These are phyloP conservation scores for Nothophaeocryptopus gaeumannii DNA, from an alignment of 2,329 filamentous ascomycete species.

Conservation along the genomic window DNA sequence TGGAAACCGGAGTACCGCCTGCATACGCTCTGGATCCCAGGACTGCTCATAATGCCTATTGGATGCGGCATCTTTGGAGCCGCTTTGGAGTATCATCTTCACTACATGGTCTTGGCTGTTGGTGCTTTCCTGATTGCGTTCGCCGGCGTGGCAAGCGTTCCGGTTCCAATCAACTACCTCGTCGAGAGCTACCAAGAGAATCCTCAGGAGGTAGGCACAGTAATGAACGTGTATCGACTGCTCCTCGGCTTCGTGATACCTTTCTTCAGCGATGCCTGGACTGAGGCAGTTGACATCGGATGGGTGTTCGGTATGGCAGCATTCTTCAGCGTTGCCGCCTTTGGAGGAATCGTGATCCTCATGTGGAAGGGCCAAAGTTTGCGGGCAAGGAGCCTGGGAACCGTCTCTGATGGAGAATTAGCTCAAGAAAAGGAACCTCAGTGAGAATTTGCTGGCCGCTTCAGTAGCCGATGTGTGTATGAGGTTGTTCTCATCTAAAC, in stretches of 20 bases:
- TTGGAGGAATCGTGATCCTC: background rate
- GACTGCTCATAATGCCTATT: constrained; percentile 3
- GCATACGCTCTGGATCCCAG: constrained; percentile 1
- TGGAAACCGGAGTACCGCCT: constrained; percentile 2
- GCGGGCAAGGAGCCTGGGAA: no score
- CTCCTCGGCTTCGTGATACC: constrained; percentile 3
- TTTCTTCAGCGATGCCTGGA: constrained; percentile 7
- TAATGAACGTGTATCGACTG: constrained; percentile 4
- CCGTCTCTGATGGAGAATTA: no score
- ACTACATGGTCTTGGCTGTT: constrained; percentile 8
- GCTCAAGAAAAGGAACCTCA: no score
- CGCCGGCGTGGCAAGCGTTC: constrained; percentile 4
- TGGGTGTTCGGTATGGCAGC: constrained; percentile 8
- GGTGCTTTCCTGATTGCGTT: constrained; percentile 7
- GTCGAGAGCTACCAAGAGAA: constrained; percentile 6
- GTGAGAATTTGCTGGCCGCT: no score
- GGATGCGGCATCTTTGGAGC: constrained; percentile 7
- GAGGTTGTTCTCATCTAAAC: no score
- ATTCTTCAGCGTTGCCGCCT: constrained; percentile 4
- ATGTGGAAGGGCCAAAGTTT: background rate
- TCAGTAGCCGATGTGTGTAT: no score
- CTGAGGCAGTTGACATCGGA: constrained; percentile 3
- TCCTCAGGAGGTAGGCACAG: constrained; percentile 2
- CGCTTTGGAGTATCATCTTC: constrained; percentile 7
- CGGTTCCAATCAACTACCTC: constrained; percentile 4